Evolutionary conservation across 2,329 filamentous ascomycete genomes (phyloP).

Genomic region (Sordariomycetes sp.): DNA sequence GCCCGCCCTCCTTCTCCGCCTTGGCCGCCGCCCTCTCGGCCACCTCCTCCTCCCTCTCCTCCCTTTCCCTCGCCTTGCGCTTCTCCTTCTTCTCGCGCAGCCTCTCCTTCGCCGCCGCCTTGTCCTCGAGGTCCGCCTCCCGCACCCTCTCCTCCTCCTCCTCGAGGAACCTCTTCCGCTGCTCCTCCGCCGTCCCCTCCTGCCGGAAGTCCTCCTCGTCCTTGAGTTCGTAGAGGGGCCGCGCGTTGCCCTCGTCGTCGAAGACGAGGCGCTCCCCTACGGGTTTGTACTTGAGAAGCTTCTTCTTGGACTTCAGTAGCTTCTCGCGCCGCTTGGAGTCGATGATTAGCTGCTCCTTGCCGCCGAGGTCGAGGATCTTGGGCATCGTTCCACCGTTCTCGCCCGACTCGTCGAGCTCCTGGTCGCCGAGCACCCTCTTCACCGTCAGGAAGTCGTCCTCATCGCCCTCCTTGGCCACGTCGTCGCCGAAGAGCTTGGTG

Average conservation of each 20-base stretch:
- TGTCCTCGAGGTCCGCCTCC: constrained; percentile 72
- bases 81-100: constrained; percentile 65
- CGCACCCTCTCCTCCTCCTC: constrained; percentile 61
- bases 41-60: constrained; percentile 28
- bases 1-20: constrained; percentile 8
- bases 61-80: constrained; percentile 54
- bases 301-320: constrained; percentile 89
- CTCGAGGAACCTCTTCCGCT: constrained; percentile 68
- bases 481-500: constrained; percentile 62
- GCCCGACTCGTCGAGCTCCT: constrained; percentile 45
- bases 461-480: constrained; percentile 46
- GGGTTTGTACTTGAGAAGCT: constrained; percentile 82
- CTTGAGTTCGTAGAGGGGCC: constrained; percentile 80
- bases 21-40: constrained; percentile 6
- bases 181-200: constrained; percentile 64
- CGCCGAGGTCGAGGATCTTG: constrained; percentile 57
- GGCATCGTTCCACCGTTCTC: constrained; percentile 27
- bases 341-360: constrained; percentile 66
- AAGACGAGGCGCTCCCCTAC: constrained; percentile 79
- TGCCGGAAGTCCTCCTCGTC: constrained; percentile 71
- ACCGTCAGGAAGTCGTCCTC: constrained; percentile 79
- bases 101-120: constrained; percentile 68
- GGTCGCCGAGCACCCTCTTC: constrained; percentile 73
- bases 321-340: constrained; percentile 95
- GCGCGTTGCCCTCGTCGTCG: constrained; percentile 81